phyloP scores from a whole-genome alignment of 2,329 filamentous ascomycete genomes.

The Aspergillus sclerotialis region DNA sequence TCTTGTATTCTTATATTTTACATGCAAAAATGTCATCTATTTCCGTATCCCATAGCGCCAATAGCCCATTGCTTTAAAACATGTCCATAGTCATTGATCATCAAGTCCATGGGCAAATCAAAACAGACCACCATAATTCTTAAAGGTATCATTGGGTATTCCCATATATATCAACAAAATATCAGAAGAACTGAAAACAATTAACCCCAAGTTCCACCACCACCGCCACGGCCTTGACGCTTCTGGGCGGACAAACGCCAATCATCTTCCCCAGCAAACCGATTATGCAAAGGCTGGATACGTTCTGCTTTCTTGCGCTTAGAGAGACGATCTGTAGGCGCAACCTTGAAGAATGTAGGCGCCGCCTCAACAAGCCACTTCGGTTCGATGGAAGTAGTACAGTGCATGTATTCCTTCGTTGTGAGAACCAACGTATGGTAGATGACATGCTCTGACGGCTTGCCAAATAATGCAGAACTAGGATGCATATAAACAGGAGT shows the following conservation, averaged over 20 bases:
- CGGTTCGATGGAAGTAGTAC: slow-evolving; percentile 85
- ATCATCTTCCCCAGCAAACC: slow-evolving; percentile 86
- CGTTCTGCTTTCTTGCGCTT: slow-evolving; percentile 91
- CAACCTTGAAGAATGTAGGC: slow-evolving; percentile 98
- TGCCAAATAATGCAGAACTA: slow-evolving; percentile 84
- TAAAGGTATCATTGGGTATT: too few relatives aligned
- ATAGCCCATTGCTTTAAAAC: not conserved
- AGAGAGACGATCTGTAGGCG: slow-evolving; percentile 74
- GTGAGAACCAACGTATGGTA: slow-evolving; percentile 59
- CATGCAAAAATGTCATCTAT: not conserved
- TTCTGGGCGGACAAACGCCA: slow-evolving; percentile 89
- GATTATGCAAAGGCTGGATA: slow-evolving; percentile 91
- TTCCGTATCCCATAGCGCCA: not conserved
- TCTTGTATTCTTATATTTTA: not conserved
- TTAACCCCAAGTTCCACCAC: slow-evolving; percentile 83
- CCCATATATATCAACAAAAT: slow-evolving; percentile 5
- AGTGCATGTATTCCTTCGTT: slow-evolving; percentile 96
- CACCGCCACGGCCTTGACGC: slow-evolving; percentile 73
- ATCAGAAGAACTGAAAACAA: slow-evolving; percentile 4
- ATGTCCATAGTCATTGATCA: too few relatives aligned
- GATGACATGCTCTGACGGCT: slow-evolving; percentile 92
- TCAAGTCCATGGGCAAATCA: too few relatives aligned
- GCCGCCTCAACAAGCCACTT: slow-evolving; percentile 92
- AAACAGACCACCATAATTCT: too few relatives aligned
- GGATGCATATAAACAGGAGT: slow-evolving; percentile 95